A percentile compares a stretch with the other conserved stretches of the same genome.
Conservation (phyloP, 176 grass and related monocot species). For the Avena insularis region DNA sequence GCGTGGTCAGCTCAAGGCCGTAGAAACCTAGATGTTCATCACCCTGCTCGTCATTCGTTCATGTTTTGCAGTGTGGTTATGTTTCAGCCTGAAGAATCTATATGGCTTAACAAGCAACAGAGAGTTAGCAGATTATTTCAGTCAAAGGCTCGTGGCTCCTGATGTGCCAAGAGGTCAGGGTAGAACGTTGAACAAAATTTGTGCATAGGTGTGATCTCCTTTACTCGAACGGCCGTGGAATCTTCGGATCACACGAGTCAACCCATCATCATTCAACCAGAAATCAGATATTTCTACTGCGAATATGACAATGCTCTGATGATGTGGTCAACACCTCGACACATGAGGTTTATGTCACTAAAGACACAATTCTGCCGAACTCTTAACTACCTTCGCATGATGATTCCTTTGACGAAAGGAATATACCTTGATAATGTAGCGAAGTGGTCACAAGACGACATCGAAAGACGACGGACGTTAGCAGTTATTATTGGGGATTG, state of each 20-base stretch:
- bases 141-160: not conserved
- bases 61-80: not conserved
- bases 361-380: not conserved
- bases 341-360: not conserved
- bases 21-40: not conserved
- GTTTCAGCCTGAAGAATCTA: not conserved
- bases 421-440: not conserved
- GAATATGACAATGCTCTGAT: not conserved
- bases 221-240: not conserved
- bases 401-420: conserved; percentile 6
- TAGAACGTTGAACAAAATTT: not conserved
- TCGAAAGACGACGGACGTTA: not conserved
- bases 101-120: not conserved
- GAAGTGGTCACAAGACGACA: not conserved
- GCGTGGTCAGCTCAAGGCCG: not conserved
- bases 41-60: not conserved
- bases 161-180: not conserved
- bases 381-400: not conserved
- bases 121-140: not conserved
- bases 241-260: not conserved
- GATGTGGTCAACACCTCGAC: not conserved
- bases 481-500: not conserved
- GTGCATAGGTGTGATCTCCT: not conserved
- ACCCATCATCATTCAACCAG: not conserved
- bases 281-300: not conserved